Evolutionary conservation across 1,284 basidiomycete species (phyloP).

Genomic region (Cystobasidiaceae sp.): DNA sequence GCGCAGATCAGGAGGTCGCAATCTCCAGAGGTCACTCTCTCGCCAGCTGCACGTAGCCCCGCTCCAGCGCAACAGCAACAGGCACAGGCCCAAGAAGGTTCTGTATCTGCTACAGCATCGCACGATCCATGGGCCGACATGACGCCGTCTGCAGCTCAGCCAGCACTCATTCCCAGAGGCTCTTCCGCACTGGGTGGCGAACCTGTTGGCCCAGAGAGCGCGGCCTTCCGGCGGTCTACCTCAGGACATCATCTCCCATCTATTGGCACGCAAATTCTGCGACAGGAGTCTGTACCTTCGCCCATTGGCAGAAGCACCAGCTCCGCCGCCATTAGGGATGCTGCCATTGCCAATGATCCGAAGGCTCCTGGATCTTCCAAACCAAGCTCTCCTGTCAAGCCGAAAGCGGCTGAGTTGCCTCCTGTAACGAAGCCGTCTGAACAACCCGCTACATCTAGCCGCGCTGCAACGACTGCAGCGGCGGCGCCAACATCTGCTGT

Average conservation of each 20-base stretch:
- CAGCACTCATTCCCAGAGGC: not conserved
- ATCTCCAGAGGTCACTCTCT: not conserved
- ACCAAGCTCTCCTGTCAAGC: not conserved
- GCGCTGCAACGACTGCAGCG: no score
- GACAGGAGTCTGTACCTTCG: slow-evolving; percentile 8
- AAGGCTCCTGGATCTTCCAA: no score
- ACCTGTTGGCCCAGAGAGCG: not conserved
- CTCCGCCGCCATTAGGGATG: slow-evolving; percentile 14
- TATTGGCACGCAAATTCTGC: not conserved
- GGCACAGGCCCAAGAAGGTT: not conserved
- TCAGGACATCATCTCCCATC: not conserved
- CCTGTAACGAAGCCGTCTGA: no score
- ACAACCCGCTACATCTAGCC: no score
- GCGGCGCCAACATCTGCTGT: no score
- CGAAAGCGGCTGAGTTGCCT: no score
- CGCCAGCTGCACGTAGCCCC: not conserved
- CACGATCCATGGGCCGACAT: slow-evolving; percentile 30
- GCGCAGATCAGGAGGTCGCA: not conserved
- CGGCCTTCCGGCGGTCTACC: not conserved
- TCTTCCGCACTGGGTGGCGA: slow-evolving; percentile 12
- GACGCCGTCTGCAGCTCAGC: not conserved
- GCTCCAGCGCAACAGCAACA: not conserved
- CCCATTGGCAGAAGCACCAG: slow-evolving; percentile 4
- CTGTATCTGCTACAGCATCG: no score
- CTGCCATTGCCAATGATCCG: no score